Base-by-base conservation (phyloP, 1,284 basidiomycete species). In the Trametes polyzona region DNA sequence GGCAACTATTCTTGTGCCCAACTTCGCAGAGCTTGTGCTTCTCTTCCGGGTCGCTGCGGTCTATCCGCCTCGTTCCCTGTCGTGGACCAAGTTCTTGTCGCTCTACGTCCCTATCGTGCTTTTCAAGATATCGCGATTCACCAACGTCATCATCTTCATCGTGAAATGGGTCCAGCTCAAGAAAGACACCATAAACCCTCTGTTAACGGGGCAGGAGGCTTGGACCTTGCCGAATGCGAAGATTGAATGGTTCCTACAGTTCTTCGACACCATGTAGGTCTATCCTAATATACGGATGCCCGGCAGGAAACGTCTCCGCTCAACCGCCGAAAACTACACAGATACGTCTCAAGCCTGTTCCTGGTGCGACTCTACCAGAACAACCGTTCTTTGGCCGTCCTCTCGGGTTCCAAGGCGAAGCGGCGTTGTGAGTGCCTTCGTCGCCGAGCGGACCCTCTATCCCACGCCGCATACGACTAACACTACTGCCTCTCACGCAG, bases 171-270 rank as follows among this genome's bases (percentile, higher is more conserved):
- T 35, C 11, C 42, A 43, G 29, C 17, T 30, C 12, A 24, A 46
- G 40, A 19, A 16, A 52, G 42, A 52, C 16, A 30, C 41, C n/a
- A 6, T 26, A 14, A 36, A 37, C 37, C 29, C 51, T 44, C 46
- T 39, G 52, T 54, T 27, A 44, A 64, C 41, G 11, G 63, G 29
- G 27, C 57, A 49, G 8, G 39, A 43, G 6, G 40, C 50, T 6
- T 57, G 43, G 49, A 32, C 26, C 36, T 52, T 56, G 12, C 48
- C 51, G 5, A 35, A 43, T 9, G 36, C 49, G 24, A 70, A 67
- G 52, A 49, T 70, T n/a, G 71, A 72, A 36, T 71, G 69, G 69
- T 63, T 69, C 17, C 29, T 69, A 11, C 69, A 71, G 56, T 53
- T 71, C 9, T 60, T 69, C 21, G 70, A 71, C 37, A 65, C 69